Evolutionary conservation across 148 eudicot species (phyloP).

Genomic region (Rhododendron williamsianum): DNA sequence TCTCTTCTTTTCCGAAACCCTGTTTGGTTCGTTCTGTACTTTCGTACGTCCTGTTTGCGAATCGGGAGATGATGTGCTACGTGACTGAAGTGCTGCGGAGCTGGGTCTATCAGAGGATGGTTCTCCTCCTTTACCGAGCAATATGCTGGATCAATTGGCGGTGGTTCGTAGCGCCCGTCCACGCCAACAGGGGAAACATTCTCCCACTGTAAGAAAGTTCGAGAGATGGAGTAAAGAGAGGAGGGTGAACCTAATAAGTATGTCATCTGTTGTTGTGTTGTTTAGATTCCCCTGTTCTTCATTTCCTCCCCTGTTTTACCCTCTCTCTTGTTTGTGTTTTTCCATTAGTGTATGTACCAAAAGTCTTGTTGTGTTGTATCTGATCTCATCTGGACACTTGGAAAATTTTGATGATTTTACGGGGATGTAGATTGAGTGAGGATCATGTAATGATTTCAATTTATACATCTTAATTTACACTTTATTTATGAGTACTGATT

Average conservation of each 20-base stretch:
- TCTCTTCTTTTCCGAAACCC: background rate
- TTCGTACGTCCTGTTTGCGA: background rate
- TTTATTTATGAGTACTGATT: too few species aligned
- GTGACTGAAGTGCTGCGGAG: background rate
- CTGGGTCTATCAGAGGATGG: background rate
- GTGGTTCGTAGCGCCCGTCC: background rate
- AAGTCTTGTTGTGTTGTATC: background rate
- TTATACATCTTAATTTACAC: too few species aligned
- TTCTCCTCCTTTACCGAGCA: background rate
- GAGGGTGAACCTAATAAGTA: background rate
- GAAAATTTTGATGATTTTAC: too few species aligned
- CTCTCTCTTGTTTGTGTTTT: background rate
- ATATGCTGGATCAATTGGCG: background rate
- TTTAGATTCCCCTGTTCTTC: background rate
- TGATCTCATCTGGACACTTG: too few species aligned
- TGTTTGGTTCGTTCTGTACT: background rate
- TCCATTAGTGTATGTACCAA: background rate
- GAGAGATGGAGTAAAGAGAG: background rate
- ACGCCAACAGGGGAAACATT: background rate
- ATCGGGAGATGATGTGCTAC: background rate
- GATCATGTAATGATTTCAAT: too few species aligned
- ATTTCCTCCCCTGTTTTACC: background rate
- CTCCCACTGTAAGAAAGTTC: too few species aligned
- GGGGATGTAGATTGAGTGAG: too few species aligned
- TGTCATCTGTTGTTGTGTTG: background rate